Conservation (phyloP, 2,329 filamentous ascomycete genomes). For the Xylariaceae sp. region DNA sequence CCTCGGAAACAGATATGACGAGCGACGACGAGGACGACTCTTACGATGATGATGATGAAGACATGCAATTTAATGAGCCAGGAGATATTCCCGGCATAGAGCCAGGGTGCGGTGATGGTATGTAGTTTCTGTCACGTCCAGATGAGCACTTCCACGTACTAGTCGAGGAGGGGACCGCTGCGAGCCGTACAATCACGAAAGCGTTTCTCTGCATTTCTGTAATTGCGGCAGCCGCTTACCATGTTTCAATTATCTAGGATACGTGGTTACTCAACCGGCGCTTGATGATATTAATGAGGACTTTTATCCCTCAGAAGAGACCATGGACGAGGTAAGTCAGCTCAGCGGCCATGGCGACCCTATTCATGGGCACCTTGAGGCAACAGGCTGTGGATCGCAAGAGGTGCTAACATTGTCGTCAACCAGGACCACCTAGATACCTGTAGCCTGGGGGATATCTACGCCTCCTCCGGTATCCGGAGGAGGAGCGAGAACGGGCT, state of each 20-base stretch:
- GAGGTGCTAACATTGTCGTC: neutral
- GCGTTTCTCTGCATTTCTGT: no score
- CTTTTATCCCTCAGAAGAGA: constrained; percentile 69
- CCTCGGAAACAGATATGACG: constrained; percentile 32
- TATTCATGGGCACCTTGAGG: no score
- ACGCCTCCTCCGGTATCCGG: constrained; percentile 84
- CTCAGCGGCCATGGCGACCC: no score
- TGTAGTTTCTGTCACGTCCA: no score
- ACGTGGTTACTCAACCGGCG: constrained; percentile 84
- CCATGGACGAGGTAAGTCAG: constrained; percentile 50
- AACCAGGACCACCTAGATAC: constrained; percentile 73
- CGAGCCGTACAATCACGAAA: no score
- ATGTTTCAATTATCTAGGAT: constrained; percentile 37
- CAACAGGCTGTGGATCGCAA: no score
- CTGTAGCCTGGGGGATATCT: constrained; percentile 73
- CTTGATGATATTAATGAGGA: constrained; percentile 77
- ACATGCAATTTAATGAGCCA: constrained; percentile 48
- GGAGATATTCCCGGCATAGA: constrained; percentile 76
- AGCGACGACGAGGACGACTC: constrained; percentile 46
- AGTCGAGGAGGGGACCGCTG: no score
- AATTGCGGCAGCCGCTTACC: no score
- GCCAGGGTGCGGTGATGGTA: constrained; percentile 61
- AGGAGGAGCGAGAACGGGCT: constrained; percentile 64
- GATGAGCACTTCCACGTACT: no score
- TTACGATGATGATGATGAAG: constrained; percentile 43